Percentiles rank a stretch among this genome's conserved stretches.
Evolutionary conservation across 2,329 filamentous ascomycete genomes (phyloP).

Genomic region (Hymenoscyphus fraxineus): DNA sequence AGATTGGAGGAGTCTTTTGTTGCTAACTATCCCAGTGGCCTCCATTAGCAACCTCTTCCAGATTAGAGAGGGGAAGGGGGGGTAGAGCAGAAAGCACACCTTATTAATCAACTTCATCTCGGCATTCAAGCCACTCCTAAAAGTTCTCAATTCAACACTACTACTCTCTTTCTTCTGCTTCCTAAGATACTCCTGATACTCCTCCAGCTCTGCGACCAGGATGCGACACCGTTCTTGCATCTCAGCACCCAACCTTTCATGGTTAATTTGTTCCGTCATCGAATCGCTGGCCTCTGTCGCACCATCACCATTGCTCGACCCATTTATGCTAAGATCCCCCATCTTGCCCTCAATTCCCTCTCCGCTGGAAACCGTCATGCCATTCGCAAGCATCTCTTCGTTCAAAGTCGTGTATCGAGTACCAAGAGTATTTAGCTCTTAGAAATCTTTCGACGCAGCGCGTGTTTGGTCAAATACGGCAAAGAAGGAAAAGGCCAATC

Average conservation of each 20-base stretch:
- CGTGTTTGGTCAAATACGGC: not conserved
- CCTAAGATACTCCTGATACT: conserved; percentile 41
- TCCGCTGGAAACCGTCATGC: not conserved
- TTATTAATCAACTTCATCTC: conserved; percentile 47
- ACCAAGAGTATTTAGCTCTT: not conserved
- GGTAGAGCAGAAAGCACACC: conserved; percentile 26
- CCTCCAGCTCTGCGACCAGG: conserved; percentile 43
- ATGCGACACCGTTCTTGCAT: conserved; percentile 33
- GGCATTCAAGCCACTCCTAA: conserved; percentile 44
- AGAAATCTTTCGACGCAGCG: not conserved
- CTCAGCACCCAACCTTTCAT: conserved; percentile 21
- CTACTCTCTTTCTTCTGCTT: conserved; percentile 42
- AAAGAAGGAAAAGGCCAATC: no score
- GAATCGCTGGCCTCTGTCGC: not conserved
- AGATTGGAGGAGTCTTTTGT: conserved; percentile 26
- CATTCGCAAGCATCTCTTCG: not conserved
- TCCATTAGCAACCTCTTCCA: conserved; percentile 10
- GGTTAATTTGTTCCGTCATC: conserved; percentile 9
- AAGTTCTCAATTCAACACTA: conserved; percentile 46
- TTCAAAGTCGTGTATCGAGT: not conserved
- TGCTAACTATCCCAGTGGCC: conserved; percentile 21
- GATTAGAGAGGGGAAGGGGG: not conserved
- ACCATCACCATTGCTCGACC: not conserved
- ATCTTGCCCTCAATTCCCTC: not conserved
- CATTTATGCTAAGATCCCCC: not conserved